These are phyloP conservation scores for Panicum hallii DNA, from an alignment of 202 grass and related monocot species.

Conservation along the genomic window DNA sequence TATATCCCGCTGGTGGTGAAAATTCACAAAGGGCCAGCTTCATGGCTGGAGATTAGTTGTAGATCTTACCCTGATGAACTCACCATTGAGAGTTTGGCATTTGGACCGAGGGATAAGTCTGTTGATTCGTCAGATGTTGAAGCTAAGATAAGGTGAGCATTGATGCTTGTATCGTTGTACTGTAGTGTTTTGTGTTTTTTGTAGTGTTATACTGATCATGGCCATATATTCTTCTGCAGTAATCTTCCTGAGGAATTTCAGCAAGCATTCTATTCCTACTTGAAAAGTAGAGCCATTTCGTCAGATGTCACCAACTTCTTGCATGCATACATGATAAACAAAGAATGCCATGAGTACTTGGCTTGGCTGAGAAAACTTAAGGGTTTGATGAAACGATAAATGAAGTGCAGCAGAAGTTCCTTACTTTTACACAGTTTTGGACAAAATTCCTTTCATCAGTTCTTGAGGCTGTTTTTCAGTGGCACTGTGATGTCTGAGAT, in stretches of 20 bases:
- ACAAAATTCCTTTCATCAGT: background rate
- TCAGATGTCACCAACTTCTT: conserved; percentile 44
- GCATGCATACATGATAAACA: conserved; percentile 62
- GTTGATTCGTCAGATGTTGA: conserved; percentile 32
- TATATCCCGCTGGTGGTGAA: conserved; percentile 45
- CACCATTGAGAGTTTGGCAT: conserved; percentile 41
- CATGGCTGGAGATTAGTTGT: conserved; percentile 52
- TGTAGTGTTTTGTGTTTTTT: background rate
- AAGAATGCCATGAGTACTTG: conserved; percentile 58
- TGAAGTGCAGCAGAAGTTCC: background rate
- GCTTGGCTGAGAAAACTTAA: conserved; percentile 59
- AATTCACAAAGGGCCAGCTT: conserved; percentile 34
- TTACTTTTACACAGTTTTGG: conserved; percentile 18
- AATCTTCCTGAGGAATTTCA: conserved; percentile 45
- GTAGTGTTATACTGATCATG: conserved; percentile 22
- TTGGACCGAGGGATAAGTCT: conserved; percentile 25
- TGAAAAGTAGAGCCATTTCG: conserved; percentile 51
- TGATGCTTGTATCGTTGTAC: background rate
- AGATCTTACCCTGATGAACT: conserved; percentile 47
- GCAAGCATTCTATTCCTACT: conserved; percentile 46
- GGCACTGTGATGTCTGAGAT: background rate
- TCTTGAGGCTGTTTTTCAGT: background rate
- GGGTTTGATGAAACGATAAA: conserved; percentile 39
- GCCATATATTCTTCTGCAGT: conserved; percentile 35
- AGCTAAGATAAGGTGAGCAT: conserved; percentile 37